Conservation (phyloP, 2,329 filamentous ascomycete species). For the Monascus ruber region DNA sequence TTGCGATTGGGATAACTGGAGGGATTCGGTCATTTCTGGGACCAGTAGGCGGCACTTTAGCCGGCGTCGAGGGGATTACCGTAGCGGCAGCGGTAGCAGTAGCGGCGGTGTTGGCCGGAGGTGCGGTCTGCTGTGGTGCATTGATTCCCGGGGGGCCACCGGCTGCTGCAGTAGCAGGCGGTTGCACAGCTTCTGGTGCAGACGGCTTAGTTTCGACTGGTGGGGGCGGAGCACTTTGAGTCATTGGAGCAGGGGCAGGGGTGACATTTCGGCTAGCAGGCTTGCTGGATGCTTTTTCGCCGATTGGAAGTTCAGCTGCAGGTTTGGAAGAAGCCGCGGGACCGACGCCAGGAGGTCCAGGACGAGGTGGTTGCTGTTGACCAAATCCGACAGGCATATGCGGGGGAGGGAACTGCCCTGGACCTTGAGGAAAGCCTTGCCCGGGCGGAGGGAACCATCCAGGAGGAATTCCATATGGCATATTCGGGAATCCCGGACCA, state of each 20-base stretch:
- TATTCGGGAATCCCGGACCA: conserved; percentile 57
- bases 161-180: conserved; percentile 12
- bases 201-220: conserved; percentile 29
- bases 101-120: conserved; percentile 1
- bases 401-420: conserved; percentile 54
- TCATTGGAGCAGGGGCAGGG: conserved; percentile 17
- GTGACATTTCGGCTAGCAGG: conserved; percentile 23
- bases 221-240: conserved; percentile 23
- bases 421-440: conserved; percentile 60
- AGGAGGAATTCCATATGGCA: conserved; percentile 64
- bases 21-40: conserved; percentile 33
- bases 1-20: conserved; percentile 36
- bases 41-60: conserved; percentile 15
- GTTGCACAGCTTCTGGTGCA: conserved; percentile 25
- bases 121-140: not conserved
- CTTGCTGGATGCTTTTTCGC: conserved; percentile 26
- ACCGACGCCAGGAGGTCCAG: conserved; percentile 16
- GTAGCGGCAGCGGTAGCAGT: conserved; percentile 9
- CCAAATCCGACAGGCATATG: conserved; percentile 47
- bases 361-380: conserved; percentile 27
- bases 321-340: conserved; percentile 20
- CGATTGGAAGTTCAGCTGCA: conserved; percentile 34
- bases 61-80: conserved; percentile 8
- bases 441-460: conserved; percentile 69
- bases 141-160: conserved; percentile 6